Evolutionary conservation across 148 eudicot species (phyloP).

Genomic region (Fagopyrum esculentum): DNA sequence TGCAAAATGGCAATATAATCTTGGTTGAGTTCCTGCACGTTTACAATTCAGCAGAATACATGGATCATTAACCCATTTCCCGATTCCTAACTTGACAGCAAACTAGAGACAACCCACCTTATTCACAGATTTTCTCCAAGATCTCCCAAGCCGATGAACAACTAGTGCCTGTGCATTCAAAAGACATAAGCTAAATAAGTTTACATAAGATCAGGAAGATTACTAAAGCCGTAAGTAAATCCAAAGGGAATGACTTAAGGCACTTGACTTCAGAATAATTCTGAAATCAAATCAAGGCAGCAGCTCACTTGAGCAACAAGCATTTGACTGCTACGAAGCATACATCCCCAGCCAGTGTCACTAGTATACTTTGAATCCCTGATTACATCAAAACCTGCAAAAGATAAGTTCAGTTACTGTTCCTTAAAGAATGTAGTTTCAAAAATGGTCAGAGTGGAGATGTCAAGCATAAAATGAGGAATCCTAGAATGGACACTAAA

Average conservation of each 20-base stretch:
- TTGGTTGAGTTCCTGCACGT: slow-evolving; percentile 57
- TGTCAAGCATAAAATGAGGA: background rate
- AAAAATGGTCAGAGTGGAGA: background rate
- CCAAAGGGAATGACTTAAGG: background rate
- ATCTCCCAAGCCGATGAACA: slow-evolving; percentile 70
- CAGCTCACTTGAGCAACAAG: slow-evolving; percentile 79
- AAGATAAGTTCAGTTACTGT: background rate
- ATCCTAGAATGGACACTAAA: background rate
- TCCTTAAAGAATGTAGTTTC: background rate
- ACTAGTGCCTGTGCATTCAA: slow-evolving; percentile 54
- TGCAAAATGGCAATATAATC: slow-evolving; percentile 66
- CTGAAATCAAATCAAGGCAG: slow-evolving; percentile 1
- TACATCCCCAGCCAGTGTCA: slow-evolving; percentile 94
- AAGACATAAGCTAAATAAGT: background rate
- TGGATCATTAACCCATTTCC: slow-evolving; percentile 8
- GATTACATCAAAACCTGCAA: slow-evolving; percentile 71
- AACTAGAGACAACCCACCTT: slow-evolving; percentile 39
- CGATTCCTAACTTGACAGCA: background rate
- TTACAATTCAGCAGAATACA: slow-evolving; percentile 1
- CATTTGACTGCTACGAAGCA: slow-evolving; percentile 99
- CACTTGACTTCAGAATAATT: background rate
- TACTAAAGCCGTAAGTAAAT: background rate
- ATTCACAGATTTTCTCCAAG: slow-evolving; percentile 65
- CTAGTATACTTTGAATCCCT: slow-evolving; percentile 89
- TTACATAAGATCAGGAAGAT: background rate